Evolutionary conservation across 1,284 basidiomycete species (phyloP).

Genomic region (Puccinia triticina): DNA sequence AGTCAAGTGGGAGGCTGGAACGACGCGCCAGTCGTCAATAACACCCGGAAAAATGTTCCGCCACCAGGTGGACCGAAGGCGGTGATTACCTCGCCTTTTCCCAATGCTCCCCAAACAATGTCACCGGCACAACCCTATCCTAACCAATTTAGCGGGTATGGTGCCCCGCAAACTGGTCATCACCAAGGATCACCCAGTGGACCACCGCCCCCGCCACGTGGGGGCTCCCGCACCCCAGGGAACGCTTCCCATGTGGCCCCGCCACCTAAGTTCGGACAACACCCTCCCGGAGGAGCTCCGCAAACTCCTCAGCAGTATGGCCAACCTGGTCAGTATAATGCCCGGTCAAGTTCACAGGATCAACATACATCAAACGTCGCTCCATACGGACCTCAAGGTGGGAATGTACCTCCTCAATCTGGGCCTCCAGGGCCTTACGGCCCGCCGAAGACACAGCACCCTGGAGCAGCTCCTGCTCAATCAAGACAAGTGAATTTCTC

Average conservation of each 20-base stretch:
- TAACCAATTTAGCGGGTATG: slow-evolving; percentile 44
- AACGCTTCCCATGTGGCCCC: slow-evolving; percentile 32
- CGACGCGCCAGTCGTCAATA: slow-evolving; percentile 49
- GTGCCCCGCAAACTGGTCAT: slow-evolving; percentile 23
- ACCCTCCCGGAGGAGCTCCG: slow-evolving; percentile 15
- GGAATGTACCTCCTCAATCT: background rate
- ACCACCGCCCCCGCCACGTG: slow-evolving; percentile 43
- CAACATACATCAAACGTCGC: slow-evolving; percentile 7
- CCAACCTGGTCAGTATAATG: slow-evolving; percentile 17
- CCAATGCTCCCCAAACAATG: slow-evolving; percentile 52
- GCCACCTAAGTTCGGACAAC: slow-evolving; percentile 39
- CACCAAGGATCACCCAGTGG: slow-evolving; percentile 35
- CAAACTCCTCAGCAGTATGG: slow-evolving; percentile 49
- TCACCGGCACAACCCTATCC: slow-evolving; percentile 53
- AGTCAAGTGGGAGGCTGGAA: slow-evolving; percentile 53
- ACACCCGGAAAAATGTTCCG: slow-evolving; percentile 21
- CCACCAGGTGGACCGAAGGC: slow-evolving; percentile 38
- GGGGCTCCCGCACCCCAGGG: slow-evolving; percentile 43
- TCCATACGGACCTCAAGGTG: slow-evolving; percentile 24
- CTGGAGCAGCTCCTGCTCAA: slow-evolving; percentile 43
- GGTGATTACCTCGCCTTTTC: slow-evolving; percentile 52
- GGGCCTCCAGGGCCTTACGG: slow-evolving; percentile 39
- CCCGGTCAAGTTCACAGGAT: slow-evolving; percentile 21
- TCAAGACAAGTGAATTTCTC: slow-evolving; percentile 47
- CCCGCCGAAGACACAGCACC: slow-evolving; percentile 38